Evolutionary conservation across 805 yeast genomes (phyloP).

Genomic region (Monosporozyma aerobia): DNA sequence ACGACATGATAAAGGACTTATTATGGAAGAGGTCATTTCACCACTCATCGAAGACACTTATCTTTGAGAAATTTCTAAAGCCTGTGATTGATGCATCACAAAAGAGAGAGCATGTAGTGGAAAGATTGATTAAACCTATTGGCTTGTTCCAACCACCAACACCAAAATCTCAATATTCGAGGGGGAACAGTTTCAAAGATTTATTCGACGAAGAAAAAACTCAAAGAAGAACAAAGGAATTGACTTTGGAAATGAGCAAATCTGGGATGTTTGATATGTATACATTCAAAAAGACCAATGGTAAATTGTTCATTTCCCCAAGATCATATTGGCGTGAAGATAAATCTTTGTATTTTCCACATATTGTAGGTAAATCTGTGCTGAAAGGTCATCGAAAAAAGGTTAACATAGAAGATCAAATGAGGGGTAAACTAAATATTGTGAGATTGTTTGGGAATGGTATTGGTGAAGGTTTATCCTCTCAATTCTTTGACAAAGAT

Average conservation of each 20-base stretch:
- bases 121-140: conserved; percentile 36
- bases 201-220: conserved; percentile 42
- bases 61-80: conserved; percentile 28
- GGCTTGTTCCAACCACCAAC: conserved; percentile 36
- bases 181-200: conserved; percentile 38
- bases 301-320: conserved; percentile 80
- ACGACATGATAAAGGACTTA: not conserved
- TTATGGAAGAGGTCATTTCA: conserved; percentile 1
- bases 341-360: conserved; percentile 74
- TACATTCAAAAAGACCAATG: conserved; percentile 62
- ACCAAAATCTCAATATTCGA: conserved; percentile 22
- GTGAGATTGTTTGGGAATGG: conserved; percentile 28
- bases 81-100: conserved; percentile 30
- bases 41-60: not conserved
- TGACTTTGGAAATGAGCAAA: conserved; percentile 55
- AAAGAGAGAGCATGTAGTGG: conserved; percentile 30
- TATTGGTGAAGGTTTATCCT: conserved; percentile 60
- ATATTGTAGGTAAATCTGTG: conserved; percentile 52
- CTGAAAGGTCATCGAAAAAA: conserved; percentile 20
- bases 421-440: conserved; percentile 26
- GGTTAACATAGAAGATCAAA: conserved; percentile 20
- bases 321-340: conserved; percentile 65
- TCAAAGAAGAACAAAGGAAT: conserved; percentile 38
- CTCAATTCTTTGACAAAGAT: conserved; percentile 25
- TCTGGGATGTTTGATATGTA: conserved; percentile 62